A percentile compares a stretch with the other conserved stretches of the same genome.
Conservation (phyloP, 164 flowering plant genomes). For the Chloranthus sessilifolius region DNA sequence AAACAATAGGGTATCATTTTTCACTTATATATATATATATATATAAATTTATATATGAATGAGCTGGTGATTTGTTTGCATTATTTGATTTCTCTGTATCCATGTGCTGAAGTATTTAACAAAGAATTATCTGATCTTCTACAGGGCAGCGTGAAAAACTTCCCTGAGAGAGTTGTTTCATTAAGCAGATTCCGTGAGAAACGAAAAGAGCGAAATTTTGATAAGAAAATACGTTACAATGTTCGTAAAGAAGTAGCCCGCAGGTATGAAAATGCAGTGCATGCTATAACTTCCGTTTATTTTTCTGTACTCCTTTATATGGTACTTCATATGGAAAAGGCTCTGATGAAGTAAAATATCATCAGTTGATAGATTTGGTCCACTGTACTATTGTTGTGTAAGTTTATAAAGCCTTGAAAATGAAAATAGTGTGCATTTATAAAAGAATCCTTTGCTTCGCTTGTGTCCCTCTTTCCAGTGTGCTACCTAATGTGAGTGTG, state of each 20-base stretch:
- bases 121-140: slow-evolving; percentile 15
- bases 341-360: no score
- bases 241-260: slow-evolving; percentile 21
- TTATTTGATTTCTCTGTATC: not conserved
- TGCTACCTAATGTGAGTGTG: no score
- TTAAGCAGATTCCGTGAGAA: slow-evolving; percentile 20
- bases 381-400: no score
- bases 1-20: slow-evolving; percentile 39
- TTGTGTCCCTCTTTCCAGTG: no score
- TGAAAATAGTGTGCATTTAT: no score
- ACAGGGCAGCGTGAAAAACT: slow-evolving; percentile 12
- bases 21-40: not conserved
- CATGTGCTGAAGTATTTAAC: slow-evolving; percentile 6
- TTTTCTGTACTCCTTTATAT: no score
- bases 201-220: slow-evolving; percentile 18
- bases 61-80: slow-evolving; percentile 1
- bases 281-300: no score
- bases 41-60: not conserved
- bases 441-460: no score
- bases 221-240: slow-evolving; percentile 16
- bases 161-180: slow-evolving; percentile 17
- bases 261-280: no score
- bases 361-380: no score
- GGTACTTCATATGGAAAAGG: no score
- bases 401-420: no score